phyloP scores from a whole-genome alignment of 371 early-diverging fungal species.

The Saksenaea oblongispora region DNA sequence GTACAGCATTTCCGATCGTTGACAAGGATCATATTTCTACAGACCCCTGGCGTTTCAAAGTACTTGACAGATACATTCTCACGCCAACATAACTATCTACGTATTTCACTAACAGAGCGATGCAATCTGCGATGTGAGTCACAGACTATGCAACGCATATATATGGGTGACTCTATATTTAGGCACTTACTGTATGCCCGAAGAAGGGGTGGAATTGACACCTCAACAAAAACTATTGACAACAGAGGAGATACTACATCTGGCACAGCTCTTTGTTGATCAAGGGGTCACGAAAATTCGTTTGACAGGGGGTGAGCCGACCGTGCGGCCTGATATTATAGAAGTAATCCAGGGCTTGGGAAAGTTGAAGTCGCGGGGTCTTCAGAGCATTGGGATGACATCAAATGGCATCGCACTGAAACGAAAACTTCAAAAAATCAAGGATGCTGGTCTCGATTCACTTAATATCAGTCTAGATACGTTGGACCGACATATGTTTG shows the following conservation, averaged over 20 bases:
- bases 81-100: conserved; percentile 89
- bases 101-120: conserved; percentile 90
- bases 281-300: conserved; percentile 93
- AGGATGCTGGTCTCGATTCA: conserved; percentile 78
- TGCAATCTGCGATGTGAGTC: conserved; percentile 92
- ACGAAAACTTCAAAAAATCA: conserved; percentile 73
- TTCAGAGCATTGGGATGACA: conserved; percentile 87
- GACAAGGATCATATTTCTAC: not conserved
- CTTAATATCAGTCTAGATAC: conserved; percentile 93
- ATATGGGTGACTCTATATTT: not conserved
- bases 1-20: not conserved
- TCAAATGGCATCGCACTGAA: conserved; percentile 91
- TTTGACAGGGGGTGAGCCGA: conserved; percentile 95
- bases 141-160: conserved; percentile 3
- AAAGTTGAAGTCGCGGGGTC: conserved; percentile 67
- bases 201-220: conserved; percentile 82
- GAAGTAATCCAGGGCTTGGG: conserved; percentile 79
- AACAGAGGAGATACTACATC: conserved; percentile 75
- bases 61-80: conserved; percentile 67
- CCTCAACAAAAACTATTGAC: conserved; percentile 71
- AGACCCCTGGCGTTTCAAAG: conserved; percentile 1
- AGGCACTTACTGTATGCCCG: conserved; percentile 97
- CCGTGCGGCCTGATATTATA: conserved; percentile 87
- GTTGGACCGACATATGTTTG: conserved; percentile 82
- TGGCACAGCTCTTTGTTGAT: conserved; percentile 82